Evolutionary conservation across 768 basidiomycete genomes (phyloP).

Genomic region (Albatrellus ellisii): DNA sequence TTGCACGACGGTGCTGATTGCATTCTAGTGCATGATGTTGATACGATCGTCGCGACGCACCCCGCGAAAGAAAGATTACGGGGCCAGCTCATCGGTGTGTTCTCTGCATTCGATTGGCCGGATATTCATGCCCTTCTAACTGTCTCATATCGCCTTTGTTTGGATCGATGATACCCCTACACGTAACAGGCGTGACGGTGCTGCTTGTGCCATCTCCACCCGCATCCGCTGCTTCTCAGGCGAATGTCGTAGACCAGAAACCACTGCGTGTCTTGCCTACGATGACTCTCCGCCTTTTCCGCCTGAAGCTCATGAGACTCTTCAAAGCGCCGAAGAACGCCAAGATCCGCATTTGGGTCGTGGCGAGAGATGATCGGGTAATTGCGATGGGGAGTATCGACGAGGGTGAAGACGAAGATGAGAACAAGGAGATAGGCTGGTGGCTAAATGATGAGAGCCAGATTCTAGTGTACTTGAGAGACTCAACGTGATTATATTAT

Average conservation of each 20-base stretch:
- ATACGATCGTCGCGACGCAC: no score
- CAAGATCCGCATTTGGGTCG: conserved; percentile 38
- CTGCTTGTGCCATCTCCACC: conserved; percentile 3
- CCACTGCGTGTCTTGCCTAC: conserved; percentile 56
- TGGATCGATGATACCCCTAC: conserved; percentile 4
- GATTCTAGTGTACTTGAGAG: conserved; percentile 16
- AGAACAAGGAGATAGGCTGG: conserved; percentile 49
- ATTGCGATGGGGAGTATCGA: conserved; percentile 24
- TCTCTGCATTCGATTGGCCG: not conserved
- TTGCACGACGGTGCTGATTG: no score
- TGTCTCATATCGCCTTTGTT: not conserved
- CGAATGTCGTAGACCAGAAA: no score
- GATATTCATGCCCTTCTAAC: no score
- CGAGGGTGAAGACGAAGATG: conserved; percentile 26
- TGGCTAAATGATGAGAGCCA: conserved; percentile 44
- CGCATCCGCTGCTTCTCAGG: conserved; percentile 12
- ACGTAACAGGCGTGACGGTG: conserved; percentile 8
- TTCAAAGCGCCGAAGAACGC: conserved; percentile 19
- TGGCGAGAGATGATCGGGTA: conserved; percentile 34
- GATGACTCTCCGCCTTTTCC: conserved; percentile 54
- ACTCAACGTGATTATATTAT: not conserved
- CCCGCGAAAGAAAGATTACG: conserved; percentile 36
- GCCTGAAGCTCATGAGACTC: conserved; percentile 37
- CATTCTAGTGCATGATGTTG: no score
- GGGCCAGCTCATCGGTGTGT: conserved; percentile 46